Evolutionary conservation across 495 filamentous ascomycete genomes (phyloP), one percentile per base, ranked within the genome.

Genomic region (Penicillium steckii): DNA sequence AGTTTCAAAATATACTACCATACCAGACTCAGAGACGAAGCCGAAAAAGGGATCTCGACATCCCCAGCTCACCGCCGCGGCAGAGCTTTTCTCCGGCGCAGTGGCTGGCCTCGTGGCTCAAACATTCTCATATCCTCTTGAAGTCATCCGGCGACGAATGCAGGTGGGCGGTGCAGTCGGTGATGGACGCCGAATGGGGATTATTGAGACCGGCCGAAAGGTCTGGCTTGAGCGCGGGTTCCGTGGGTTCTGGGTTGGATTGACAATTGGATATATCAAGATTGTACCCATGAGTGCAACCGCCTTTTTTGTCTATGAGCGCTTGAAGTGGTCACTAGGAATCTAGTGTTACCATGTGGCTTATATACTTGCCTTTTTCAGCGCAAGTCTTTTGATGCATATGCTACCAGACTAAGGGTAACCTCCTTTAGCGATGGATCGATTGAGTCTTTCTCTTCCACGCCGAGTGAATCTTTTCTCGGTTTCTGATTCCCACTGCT

Each of bases 181-280:
- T 9, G 91, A 96, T 61, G 91, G 91, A 2, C 88, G 80, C 44
- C 76, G 89, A 22, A 70, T 96, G 9, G 74, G 84, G 38, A 89
- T 98, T 48, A 72, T 70, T 17, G 93, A 98, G 72, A 96, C 91
- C 2, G 85, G 82, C 19, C 71, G 66, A 46, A 77, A 78, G 58
- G 92, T 98, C 53, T 87, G 79, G 64, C 66, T 76, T 53, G 91
- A 94, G 71, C 77, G 77, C 17, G 95, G 94, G 1, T 74, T 87
- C 55, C 77, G 80, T 27, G 94, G 94, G 1, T 98, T 95, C 69
- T 98, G 86, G 73, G 88, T 97, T 19, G 94, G 94, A 1, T 70
- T 98, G 66, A 89, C 87, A 4, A 97, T 98, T 65, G 94, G 94
- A 10, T 98, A 98, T 62, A 77, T 90, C 50, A 98, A 98, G 74